Base-by-base conservation (phyloP, 2,329 filamentous ascomycete species). In the Penicillium concentricum region DNA sequence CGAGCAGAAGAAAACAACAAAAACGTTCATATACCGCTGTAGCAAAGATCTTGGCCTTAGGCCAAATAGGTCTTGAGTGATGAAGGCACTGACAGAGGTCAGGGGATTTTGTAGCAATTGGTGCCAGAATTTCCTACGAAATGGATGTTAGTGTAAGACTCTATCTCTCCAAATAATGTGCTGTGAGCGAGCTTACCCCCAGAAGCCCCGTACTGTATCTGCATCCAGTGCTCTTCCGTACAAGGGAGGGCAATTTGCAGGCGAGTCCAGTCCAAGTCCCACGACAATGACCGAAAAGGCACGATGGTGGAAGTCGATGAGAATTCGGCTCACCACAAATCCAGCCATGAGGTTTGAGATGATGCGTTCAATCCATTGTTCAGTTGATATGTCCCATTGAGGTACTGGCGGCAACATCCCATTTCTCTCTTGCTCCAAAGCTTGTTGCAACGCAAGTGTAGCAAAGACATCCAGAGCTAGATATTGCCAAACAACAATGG, bases 1-100 rank as follows among this genome's bases (percentile, higher is more conserved):
- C 5, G 70, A 72, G 0, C 66, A 35, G 3, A 61, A 45, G 51
- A 72, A 72, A 3, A 69, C 63, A 15, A 69, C 13, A 24, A 69
- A 59, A 15, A 69, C 47, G 22, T 69, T 69, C 15, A 57, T 56
- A 28, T 71, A 72, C 3, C 67, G 61, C 35, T 67, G 59, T 0
- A 67, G 2, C 1, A 63, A 26, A 0, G 65, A 69, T 9, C 5
- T 28, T 28, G 55, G 58, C n/a, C 46, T 56, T 3, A 67, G 58
- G 5, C 34, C 35, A 6, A 69, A 34, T 13, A 69, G 22, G 24
- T 56, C 41, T 8, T 44, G 42, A 13, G 61, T 59, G 22, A 67
- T 34, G 39, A 56, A 66, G 2, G 18, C 56, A 34, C 63, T 61
- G n/a, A 63, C 15, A 12, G 61, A 54, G 8, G 61, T 61, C 37